phyloP scores from a whole-genome alignment of 306 rosid species.

The Corylus heterophylla region DNA sequence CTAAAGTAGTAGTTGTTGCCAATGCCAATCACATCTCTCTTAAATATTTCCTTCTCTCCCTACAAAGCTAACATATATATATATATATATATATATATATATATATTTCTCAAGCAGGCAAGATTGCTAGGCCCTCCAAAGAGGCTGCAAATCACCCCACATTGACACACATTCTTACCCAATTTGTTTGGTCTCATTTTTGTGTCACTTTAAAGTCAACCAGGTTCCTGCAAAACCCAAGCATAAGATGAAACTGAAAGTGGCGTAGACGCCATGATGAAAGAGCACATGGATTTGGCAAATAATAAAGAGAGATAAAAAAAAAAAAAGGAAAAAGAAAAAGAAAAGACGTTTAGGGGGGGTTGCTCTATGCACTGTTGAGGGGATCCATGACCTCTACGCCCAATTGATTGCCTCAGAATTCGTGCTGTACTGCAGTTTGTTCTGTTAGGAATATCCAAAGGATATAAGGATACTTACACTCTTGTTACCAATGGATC shows the following conservation, averaged over 20 bases:
- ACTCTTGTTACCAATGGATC: slow-evolving; percentile 25
- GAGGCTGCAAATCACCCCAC: background rate
- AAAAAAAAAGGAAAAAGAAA: too few relatives aligned
- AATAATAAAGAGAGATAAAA: background rate
- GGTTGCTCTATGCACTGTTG: background rate
- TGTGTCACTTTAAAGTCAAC: background rate
- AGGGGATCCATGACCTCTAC: slow-evolving; percentile 8
- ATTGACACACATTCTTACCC: slow-evolving; percentile 2
- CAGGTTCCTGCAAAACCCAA: background rate
- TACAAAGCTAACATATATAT: background rate
- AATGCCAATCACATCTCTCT: background rate
- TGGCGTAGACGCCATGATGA: slow-evolving; percentile 4
- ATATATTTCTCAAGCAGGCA: background rate
- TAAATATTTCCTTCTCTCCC: background rate
- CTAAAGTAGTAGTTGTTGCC: too few relatives aligned
- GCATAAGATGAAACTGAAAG: slow-evolving; percentile 14
- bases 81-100: too few relatives aligned
- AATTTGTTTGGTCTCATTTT: background rate
- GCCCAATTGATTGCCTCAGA: slow-evolving; percentile 1
- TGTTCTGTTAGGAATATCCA: slow-evolving; percentile 12
- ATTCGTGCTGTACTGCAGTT: background rate
- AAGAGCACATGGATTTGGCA: slow-evolving; percentile 11
- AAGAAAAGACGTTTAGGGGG: too few relatives aligned
- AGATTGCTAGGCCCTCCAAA: background rate
- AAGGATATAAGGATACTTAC: background rate